Evolutionary conservation across 495 filamentous ascomycete genomes (phyloP), one percentile per base, ranked within the genome.

Genomic region (Trichoderma gamsii): DNA sequence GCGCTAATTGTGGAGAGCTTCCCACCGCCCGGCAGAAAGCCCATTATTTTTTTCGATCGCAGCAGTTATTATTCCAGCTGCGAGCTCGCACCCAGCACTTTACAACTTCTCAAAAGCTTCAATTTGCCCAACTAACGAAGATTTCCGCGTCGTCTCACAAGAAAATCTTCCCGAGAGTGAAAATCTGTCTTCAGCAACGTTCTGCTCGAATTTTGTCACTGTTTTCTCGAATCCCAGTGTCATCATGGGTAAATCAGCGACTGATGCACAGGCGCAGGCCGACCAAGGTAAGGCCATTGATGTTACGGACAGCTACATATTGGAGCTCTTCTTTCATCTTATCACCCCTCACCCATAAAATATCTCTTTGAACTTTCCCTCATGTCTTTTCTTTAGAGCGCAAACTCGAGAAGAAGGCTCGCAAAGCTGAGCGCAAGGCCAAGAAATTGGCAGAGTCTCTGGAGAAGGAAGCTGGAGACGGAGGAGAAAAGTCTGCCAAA

Each of bases 1-100:
- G n/a, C 49, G 9, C 18, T 25, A 18, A 52, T 7, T 52, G 49
- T n/a, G 64, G 64, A 15, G 35, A 21, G 63, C 63, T 46, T 25
- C 12, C 46, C 65, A 66, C 65, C 65, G 65, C 65, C 65, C 21
- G 65, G 65, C 65, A 66, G 65, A 66, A 66, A 66, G 23, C 43
- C 41, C 41, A 51, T 43, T 23, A 21, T 51, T 51, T 66, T 66
- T 66, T 51, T 51, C 21, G 29, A 16, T 7, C 15, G 18, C n/a
- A 52, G 49, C 49, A 52, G 49, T 21, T 52, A 18, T 52, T 23
- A 9, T 21, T 52, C 44, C 15, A 52, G 49, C 49, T 52, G 8
- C 49, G 35, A 52, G n/a, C 8, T 52, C 49, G 21, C 21, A 21
- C 18, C 7, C 8, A n/a, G 6, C n/a, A 52, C 49, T 21, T 21